These are phyloP conservation scores for Dryadomyces sulphureus DNA, from an alignment of 2,329 filamentous ascomycete species.

Conservation along the genomic window DNA sequence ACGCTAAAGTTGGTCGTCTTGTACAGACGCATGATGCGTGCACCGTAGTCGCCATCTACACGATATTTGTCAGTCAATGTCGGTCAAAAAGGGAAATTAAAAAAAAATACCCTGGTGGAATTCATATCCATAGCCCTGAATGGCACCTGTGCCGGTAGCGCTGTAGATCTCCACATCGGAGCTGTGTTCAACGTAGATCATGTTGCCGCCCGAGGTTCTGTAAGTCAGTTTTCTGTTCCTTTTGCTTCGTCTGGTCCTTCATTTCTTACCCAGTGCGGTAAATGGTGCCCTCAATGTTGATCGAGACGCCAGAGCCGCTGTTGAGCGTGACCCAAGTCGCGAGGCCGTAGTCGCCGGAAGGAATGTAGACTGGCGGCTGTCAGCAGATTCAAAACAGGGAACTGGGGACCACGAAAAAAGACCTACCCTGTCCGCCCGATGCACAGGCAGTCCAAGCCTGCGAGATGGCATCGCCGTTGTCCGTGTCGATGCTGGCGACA, in stretches of 20 bases:
- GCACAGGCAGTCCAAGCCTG: constrained; percentile 35
- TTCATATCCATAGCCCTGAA: constrained; percentile 34
- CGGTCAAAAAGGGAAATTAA: no score
- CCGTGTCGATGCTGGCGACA: constrained; percentile 32
- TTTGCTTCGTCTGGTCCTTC: no score
- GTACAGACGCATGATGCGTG: constrained; percentile 29
- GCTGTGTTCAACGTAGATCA: constrained; percentile 13
- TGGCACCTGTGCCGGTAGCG: constrained; percentile 25
- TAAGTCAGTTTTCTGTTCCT: no score
- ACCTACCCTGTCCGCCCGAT: constrained; percentile 21
- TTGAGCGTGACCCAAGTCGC: constrained; percentile 11
- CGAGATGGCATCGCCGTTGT: constrained; percentile 31
- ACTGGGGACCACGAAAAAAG: background rate
- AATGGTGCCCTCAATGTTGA: constrained; percentile 11
- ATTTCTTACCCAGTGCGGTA: constrained; percentile 11
- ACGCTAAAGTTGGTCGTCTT: constrained; percentile 29
- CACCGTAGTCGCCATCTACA: constrained; percentile 19
- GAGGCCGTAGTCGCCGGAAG: constrained; percentile 11
- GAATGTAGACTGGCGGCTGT: constrained; percentile 8
- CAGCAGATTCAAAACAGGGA: background rate
- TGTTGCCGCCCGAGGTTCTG: constrained; percentile 11
- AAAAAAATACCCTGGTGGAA: constrained; percentile 25
- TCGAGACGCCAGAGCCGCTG: constrained; percentile 7
- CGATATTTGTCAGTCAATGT: no score
- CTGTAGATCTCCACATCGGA: constrained; percentile 33